Conservation (phyloP, 345 rosid genomes). For the Salix purpurea region DNA sequence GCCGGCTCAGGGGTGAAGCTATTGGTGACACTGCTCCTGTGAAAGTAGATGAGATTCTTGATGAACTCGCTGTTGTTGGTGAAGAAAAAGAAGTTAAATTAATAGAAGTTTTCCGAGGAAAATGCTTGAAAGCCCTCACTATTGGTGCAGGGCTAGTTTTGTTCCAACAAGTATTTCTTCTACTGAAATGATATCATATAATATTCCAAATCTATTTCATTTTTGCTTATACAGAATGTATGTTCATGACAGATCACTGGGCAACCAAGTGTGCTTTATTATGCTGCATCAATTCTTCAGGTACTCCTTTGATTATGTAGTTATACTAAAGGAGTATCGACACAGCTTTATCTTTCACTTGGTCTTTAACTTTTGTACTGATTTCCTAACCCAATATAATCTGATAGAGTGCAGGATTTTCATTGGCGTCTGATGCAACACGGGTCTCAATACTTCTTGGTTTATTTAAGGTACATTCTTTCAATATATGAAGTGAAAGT, state of each 20-base stretch:
- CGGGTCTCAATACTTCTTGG: conserved; percentile 90
- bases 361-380: background rate
- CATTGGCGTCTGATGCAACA: conserved; percentile 95
- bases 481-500: background rate
- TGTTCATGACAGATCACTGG: conserved; percentile 76
- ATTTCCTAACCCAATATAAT: conserved; percentile 15
- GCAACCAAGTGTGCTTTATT: conserved; percentile 95
- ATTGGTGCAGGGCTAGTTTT: conserved; percentile 87
- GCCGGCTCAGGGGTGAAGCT: conserved; percentile 72
- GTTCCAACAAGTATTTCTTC: conserved; percentile 75
- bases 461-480: conserved; percentile 59
- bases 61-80: conserved; percentile 59
- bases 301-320: conserved; percentile 28
- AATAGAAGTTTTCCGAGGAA: conserved; percentile 66
- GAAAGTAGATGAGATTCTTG: conserved; percentile 68
- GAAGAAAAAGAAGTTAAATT: conserved; percentile 64
- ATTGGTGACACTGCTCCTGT: conserved; percentile 59
- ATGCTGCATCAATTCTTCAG: conserved; percentile 87
- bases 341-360: conserved; percentile 1
- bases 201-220: background rate
- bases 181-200: background rate
- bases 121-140: conserved; percentile 77
- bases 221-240: conserved; percentile 6
- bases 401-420: conserved; percentile 85
- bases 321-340: conserved; percentile 5